Evolutionary conservation across 345 rosid genomes (phyloP).

Genomic region (Geranium brycei): DNA sequence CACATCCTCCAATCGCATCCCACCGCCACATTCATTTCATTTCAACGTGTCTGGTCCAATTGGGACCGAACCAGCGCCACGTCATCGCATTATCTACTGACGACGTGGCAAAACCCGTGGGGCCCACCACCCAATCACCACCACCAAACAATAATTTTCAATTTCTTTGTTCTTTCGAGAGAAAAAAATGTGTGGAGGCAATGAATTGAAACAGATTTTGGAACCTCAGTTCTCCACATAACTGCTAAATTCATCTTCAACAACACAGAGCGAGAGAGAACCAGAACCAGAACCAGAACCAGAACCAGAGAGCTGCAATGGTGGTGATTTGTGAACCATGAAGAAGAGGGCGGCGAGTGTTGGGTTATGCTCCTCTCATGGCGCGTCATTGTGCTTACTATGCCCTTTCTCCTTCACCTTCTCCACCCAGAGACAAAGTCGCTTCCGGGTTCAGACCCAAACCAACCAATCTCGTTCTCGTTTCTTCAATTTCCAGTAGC

Average conservation of each 20-base stretch:
- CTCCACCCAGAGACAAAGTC: conserved; percentile 11
- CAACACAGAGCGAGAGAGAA: neutral
- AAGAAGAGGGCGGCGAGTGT: conserved; percentile 12
- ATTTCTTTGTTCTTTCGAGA: too few species aligned
- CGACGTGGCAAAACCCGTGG: neutral
- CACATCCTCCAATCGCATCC: too few species aligned
- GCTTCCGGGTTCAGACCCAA: conserved; percentile 7
- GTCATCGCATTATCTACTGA: conserved; percentile 21
- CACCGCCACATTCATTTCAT: too few species aligned
- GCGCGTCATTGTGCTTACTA: conserved; percentile 45
- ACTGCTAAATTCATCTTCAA: too few species aligned
- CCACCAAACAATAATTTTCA: neutral
- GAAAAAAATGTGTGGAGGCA: too few species aligned
- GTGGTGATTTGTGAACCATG: conserved; percentile 31
- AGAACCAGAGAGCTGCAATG: conserved; percentile 9
- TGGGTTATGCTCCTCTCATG: conserved; percentile 52
- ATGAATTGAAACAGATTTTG: too few species aligned
- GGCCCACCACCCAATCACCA: neutral
- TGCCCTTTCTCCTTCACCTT: conserved; percentile 20
- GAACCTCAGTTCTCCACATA: too few species aligned
- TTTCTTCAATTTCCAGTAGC: conserved; percentile 16
- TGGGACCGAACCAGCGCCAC: conserved; percentile 9
- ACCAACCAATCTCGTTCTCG: conserved; percentile 19
- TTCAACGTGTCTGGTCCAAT: too few species aligned
- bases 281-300: neutral